Evolutionary conservation across 257 asterid species (phyloP), one percentile per base, ranked within the genome.

Genomic region (Craterostigma plantagineum): DNA sequence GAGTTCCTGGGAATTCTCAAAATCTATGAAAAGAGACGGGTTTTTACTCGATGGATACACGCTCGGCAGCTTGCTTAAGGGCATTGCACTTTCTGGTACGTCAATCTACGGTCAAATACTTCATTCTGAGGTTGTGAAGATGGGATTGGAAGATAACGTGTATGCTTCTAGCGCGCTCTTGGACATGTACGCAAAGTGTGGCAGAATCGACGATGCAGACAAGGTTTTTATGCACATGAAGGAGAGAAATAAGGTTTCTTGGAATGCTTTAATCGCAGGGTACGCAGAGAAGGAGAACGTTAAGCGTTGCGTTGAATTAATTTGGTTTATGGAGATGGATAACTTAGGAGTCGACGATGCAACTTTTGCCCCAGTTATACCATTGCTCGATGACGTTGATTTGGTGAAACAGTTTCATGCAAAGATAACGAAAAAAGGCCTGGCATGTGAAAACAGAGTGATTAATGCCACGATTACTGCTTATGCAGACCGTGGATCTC

Each of bases 221-320:
- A 59, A 42, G 51, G 86, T 72, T 56, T 80, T 85, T 54, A 35
- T 37, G 16, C 34, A 50, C 59, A 74, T 84, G 90, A 69, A 52
- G 14, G 77, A 65, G 41, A 67, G 79, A 45, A 83, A 77, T 61
- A 39, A 69, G 7, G 87, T 83, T 27, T 76, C 96, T 11, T 84
- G 93, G 96, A 85, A 80, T 38, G 81, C 92, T 52, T 55, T 85
- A 69, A 75, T 85, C 46, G 76, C 82, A 37, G 94, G 85, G 27
- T 72, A 72, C 62, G 71, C 81, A 1, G 94, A 67, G 38, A 59
- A 18, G 5, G 79, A 90, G 7, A 53, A 73, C 43, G 30, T 48
- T 0, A 41, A 39, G 8, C 64, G 55, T 35, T 72, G 92, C 46
- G 48, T 77, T 48, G 59, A 57, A 45, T 57, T 77, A 52, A 59